Evolutionary conservation across 2,329 filamentous ascomycete genomes (phyloP).

Genomic region (Exophiala oligosperma): DNA sequence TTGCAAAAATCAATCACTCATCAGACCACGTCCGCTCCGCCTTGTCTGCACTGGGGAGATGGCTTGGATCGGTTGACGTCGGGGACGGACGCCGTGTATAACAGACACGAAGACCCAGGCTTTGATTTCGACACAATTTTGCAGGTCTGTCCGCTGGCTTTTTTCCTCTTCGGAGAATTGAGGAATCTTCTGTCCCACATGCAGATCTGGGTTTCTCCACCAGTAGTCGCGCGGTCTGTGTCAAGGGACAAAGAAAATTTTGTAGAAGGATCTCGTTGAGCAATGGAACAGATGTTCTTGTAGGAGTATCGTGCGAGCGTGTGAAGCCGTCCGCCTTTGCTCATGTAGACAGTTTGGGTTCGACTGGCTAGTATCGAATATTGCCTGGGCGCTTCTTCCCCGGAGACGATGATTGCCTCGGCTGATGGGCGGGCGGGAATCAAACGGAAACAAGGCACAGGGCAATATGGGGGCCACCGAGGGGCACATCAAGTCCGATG

Average conservation of each 20-base stretch:
- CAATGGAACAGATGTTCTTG: no score
- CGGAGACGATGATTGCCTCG: slow-evolving; percentile 4
- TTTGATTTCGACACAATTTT: slow-evolving; percentile 13
- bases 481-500: neutral
- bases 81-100: slow-evolving; percentile 2
- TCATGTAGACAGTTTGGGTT: neutral
- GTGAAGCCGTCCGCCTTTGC: neutral
- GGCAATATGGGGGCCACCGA: no score
- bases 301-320: no score
- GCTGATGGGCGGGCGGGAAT: neutral
- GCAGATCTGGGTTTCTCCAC: slow-evolving; percentile 5
- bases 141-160: neutral
- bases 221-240: neutral
- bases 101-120: slow-evolving; percentile 2
- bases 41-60: slow-evolving; percentile 2
- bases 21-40: slow-evolving; percentile 13
- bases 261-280: neutral
- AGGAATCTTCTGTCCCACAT: slow-evolving; percentile 15
- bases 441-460: no score
- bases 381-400: neutral
- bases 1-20: neutral
- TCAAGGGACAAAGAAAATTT: neutral
- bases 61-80: slow-evolving; percentile 8
- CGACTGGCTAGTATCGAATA: neutral
- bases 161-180: slow-evolving; percentile 21